A percentile compares a stretch with the other conserved stretches of the same genome.
Conservation (phyloP, 164 flowering plant genomes). For the Macadamia integrifolia region DNA sequence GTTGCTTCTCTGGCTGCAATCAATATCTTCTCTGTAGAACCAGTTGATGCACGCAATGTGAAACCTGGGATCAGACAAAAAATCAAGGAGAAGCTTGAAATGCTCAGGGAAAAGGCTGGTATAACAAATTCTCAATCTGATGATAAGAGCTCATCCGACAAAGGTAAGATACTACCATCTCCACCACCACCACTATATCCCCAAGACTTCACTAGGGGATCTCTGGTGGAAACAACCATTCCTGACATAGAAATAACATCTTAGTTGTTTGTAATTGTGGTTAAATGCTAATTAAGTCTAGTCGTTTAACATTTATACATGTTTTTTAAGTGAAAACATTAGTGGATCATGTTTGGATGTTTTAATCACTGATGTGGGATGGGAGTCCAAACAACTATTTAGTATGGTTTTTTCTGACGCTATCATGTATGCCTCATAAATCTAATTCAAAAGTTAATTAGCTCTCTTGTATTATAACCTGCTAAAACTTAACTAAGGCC, state of each 20-base stretch:
- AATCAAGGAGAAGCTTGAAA: conserved; percentile 31
- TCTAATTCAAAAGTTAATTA: too few relatives aligned
- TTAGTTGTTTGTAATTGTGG: too few relatives aligned
- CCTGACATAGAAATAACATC: conserved; percentile 2
- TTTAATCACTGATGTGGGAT: neutral
- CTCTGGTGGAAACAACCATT: conserved; percentile 17
- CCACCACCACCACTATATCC: conserved; percentile 6
- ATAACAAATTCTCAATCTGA: conserved; percentile 20
- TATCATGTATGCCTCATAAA: neutral
- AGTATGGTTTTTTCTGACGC: too few relatives aligned
- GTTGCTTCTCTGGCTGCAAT: conserved; percentile 17
- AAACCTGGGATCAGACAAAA: conserved; percentile 21
- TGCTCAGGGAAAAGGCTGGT: conserved; percentile 32
- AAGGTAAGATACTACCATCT: conserved; percentile 4
- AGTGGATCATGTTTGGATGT: neutral
- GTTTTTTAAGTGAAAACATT: neutral
- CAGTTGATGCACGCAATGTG: conserved; percentile 35
- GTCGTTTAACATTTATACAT: neutral
- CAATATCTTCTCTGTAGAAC: conserved; percentile 17
- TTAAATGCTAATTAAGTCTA: too few relatives aligned
- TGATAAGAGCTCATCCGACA: conserved; percentile 12
- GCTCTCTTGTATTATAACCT: too few relatives aligned
- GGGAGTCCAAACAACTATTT: too few relatives aligned
- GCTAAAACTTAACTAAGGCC: too few relatives aligned
- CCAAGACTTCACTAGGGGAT: conserved; percentile 4